Conservation (phyloP, 1,139 yeast genomes). For the Nakaseomyces sp. region DNA sequence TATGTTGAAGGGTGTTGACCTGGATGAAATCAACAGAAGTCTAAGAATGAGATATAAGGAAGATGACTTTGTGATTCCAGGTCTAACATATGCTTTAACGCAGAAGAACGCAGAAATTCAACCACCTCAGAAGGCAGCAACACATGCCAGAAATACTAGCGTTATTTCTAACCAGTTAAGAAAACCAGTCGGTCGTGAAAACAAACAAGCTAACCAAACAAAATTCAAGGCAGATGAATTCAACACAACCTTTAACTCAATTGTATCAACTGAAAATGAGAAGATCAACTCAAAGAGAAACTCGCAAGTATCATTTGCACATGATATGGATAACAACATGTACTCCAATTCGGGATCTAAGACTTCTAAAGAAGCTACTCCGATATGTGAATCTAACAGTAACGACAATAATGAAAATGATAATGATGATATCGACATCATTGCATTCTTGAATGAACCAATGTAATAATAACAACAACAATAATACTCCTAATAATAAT, state of each 20-base stretch:
- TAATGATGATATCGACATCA: constrained; percentile 16
- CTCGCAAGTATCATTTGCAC: neutral
- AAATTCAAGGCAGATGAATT: neutral
- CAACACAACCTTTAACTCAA: neutral
- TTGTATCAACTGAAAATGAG: neutral
- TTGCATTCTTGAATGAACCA: constrained; percentile 18
- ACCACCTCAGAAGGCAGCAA: neutral
- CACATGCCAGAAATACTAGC: neutral
- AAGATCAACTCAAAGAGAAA: neutral
- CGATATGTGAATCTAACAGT: constrained; percentile 1
- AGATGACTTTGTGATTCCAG: constrained; percentile 23
- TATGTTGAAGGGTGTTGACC: constrained; percentile 27
- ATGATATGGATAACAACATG: neutral
- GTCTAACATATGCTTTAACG: constrained; percentile 18
- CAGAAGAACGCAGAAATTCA: constrained; percentile 5
- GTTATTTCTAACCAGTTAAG: neutral
- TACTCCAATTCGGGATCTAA: neutral
- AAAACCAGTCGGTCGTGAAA: neutral
- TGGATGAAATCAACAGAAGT: constrained; percentile 26
- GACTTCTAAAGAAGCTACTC: neutral
- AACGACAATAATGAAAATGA: constrained; percentile 4
- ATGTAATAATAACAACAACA: constrained; percentile 5
- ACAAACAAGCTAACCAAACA: neutral
- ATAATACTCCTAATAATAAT: no score
- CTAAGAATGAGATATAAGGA: constrained; percentile 16